Percentiles rank a stretch among this genome's conserved stretches.
Conservation (phyloP, 805 yeast genomes). For the Ogataea glucozyma region DNA sequence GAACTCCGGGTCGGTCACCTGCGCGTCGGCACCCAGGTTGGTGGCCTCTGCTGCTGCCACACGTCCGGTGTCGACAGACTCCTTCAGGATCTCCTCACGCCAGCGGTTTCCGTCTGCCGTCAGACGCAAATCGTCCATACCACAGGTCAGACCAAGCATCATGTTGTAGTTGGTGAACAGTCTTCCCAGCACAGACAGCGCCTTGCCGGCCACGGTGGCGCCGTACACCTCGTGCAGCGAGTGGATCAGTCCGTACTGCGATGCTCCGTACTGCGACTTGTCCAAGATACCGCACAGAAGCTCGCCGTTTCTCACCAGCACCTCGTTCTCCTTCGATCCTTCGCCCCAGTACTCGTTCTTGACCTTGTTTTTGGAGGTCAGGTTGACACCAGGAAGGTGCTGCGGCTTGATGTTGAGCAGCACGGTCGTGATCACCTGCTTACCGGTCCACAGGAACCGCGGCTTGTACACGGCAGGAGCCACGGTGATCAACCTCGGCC, state of each 20-base stretch:
- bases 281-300: constrained; percentile 90
- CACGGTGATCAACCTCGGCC: constrained; percentile 64
- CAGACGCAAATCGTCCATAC: constrained; percentile 97
- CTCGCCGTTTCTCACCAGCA: constrained; percentile 83
- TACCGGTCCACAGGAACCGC: constrained; percentile 94
- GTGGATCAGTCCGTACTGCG: constrained; percentile 95
- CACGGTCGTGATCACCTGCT: constrained; percentile 92
- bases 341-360: constrained; percentile 95
- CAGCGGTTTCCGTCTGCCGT: constrained; percentile 88
- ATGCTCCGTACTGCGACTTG: constrained; percentile 98
- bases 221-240: constrained; percentile 96
- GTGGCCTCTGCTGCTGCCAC: constrained; percentile 94
- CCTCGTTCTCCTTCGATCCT: constrained; percentile 81
- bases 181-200: constrained; percentile 90
- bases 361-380: constrained; percentile 80
- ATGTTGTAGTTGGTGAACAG: constrained; percentile 91
- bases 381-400: constrained; percentile 87
- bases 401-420: constrained; percentile 84
- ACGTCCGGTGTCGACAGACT: constrained; percentile 81
- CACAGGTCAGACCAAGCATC: constrained; percentile 95
- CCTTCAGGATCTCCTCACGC: constrained; percentile 80
- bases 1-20: constrained; percentile 66
- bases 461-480: constrained; percentile 93
- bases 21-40: constrained; percentile 59
- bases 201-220: constrained; percentile 82